phyloP scores from a whole-genome alignment of 139 green algal genomes.

The Picochlorum sp. region DNA sequence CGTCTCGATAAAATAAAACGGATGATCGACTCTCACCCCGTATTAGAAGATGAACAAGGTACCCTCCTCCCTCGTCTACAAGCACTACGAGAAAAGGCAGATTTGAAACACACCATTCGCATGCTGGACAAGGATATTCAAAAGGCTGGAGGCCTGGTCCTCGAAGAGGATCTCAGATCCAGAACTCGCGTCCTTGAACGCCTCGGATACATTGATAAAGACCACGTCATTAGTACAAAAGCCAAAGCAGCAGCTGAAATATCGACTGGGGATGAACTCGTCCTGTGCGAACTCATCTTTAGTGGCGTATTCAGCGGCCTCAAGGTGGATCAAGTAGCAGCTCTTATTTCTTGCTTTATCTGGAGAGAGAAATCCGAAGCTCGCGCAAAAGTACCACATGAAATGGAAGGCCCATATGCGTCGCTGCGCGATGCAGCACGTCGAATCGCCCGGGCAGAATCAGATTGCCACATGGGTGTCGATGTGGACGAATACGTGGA shows the following conservation, averaged over 20 bases:
- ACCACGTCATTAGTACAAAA: conserved; percentile 58
- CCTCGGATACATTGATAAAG: conserved; percentile 44
- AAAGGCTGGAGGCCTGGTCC: conserved; percentile 47
- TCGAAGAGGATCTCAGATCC: conserved; percentile 58
- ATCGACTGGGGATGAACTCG: conserved; percentile 60
- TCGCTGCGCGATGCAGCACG: conserved; percentile 52
- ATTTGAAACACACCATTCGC: conserved; percentile 23
- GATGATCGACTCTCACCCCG: conserved; percentile 34
- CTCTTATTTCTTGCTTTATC: conserved; percentile 62
- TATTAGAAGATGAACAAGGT: conserved; percentile 13
- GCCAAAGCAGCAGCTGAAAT: conserved; percentile 50
- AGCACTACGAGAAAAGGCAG: conserved; percentile 34
- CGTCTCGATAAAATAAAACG: conserved; percentile 43
- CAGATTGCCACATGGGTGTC: conserved; percentile 43
- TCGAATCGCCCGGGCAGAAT: conserved; percentile 33
- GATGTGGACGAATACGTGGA: conserved; percentile 62
- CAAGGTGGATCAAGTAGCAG: conserved; percentile 42
- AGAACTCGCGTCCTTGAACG: conserved; percentile 50
- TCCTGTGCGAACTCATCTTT: conserved; percentile 72
- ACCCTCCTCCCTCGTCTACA: conserved; percentile 29
- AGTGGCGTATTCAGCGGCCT: conserved; percentile 54
- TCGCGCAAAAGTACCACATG: conserved; percentile 38
- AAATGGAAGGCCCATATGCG: conserved; percentile 35
- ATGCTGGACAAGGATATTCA: conserved; percentile 39
- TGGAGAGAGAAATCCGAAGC: conserved; percentile 53